Evolutionary conservation across 2,329 filamentous ascomycete genomes (phyloP).

Genomic region (Diaporthe caulivora): DNA sequence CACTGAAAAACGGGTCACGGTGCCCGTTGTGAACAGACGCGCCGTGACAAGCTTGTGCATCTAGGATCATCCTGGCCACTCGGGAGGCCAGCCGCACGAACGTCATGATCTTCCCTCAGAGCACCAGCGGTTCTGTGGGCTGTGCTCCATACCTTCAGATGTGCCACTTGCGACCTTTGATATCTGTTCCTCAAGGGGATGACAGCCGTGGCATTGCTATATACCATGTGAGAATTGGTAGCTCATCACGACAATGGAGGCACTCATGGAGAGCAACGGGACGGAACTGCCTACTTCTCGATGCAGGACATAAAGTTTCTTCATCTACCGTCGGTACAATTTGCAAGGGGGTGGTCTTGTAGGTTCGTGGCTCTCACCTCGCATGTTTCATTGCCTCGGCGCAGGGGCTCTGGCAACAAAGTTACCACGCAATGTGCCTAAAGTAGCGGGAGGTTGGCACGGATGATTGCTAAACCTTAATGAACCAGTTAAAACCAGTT

Average conservation of each 20-base stretch:
- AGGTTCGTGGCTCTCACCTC: conserved; percentile 29
- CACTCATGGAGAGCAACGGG: background rate
- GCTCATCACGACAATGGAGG: background rate
- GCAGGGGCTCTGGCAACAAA: conserved; percentile 22
- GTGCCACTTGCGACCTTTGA: background rate
- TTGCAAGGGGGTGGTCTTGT: conserved; percentile 9
- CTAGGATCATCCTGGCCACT: background rate
- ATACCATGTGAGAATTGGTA: background rate
- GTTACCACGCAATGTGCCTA: conserved; percentile 12
- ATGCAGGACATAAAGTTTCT: conserved; percentile 13
- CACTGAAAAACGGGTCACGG: conserved; percentile 13
- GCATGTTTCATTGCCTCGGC: conserved; percentile 21
- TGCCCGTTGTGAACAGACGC: conserved; percentile 26
- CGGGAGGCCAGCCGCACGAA: background rate
- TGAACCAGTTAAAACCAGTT: conserved; percentile 9
- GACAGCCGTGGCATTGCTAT: background rate
- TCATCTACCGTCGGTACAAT: conserved; percentile 18
- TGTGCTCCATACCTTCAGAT: background rate
- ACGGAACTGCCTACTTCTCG: background rate
- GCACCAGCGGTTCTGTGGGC: background rate
- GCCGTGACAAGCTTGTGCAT: background rate
- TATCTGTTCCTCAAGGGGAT: background rate
- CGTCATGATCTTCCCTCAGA: background rate
- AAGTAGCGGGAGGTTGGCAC: conserved; percentile 12
- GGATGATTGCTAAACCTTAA: conserved; percentile 28